Evolutionary conservation across 2,329 filamentous ascomycete genomes (phyloP).

Genomic region (Coleophoma crateriformis): DNA sequence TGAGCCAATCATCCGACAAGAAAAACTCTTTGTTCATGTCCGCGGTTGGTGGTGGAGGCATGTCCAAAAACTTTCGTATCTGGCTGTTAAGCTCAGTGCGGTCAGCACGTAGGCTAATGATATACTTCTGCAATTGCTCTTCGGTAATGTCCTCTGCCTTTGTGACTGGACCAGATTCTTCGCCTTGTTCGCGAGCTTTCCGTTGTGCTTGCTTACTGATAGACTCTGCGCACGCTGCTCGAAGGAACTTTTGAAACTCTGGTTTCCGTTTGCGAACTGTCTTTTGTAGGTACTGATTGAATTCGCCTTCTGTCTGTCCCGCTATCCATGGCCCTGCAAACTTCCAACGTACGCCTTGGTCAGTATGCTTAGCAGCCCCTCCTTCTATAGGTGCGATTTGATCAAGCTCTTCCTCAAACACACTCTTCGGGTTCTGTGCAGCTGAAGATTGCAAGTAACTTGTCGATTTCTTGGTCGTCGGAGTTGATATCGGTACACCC

Average conservation of each 20-base stretch:
- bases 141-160: slow-evolving; percentile 38
- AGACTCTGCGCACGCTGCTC: slow-evolving; percentile 39
- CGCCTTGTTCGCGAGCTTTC: slow-evolving; percentile 31
- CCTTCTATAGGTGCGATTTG: slow-evolving; percentile 34
- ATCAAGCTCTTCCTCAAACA: slow-evolving; percentile 55
- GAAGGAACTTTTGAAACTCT: slow-evolving; percentile 51
- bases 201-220: slow-evolving; percentile 31
- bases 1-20: no score
- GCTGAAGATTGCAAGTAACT: slow-evolving; percentile 5
- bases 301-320: slow-evolving; percentile 54
- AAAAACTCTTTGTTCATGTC: background rate
- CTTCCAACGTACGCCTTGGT: slow-evolving; percentile 53
- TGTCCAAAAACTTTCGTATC: slow-evolving; percentile 56
- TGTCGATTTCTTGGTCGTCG: slow-evolving; percentile 18
- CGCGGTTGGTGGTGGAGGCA: slow-evolving; percentile 28
- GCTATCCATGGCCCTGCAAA: slow-evolving; percentile 63
- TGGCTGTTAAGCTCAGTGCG: slow-evolving; percentile 44
- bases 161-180: slow-evolving; percentile 23
- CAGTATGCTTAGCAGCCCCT: slow-evolving; percentile 19
- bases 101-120: slow-evolving; percentile 47
- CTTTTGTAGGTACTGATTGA: slow-evolving; percentile 48
- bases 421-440: slow-evolving; percentile 34
- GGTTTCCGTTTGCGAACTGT: slow-evolving; percentile 45
- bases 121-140: slow-evolving; percentile 43
- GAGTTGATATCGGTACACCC: slow-evolving; percentile 62